These are phyloP conservation scores for Endocalyx cinctus DNA, from an alignment of 2,329 filamentous ascomycete genomes.

Conservation along the genomic window DNA sequence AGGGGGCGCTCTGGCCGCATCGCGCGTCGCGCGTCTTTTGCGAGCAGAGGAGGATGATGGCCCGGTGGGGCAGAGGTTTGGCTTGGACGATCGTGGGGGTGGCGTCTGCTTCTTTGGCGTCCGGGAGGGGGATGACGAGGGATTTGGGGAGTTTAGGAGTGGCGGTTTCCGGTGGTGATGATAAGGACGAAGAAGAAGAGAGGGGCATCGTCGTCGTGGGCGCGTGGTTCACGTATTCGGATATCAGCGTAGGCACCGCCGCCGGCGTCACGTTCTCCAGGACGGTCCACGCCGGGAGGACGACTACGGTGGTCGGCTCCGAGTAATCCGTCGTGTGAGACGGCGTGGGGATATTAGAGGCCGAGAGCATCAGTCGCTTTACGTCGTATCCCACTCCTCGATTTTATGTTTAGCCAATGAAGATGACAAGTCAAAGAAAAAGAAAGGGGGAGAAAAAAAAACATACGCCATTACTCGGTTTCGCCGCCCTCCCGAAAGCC, in stretches of 20 bases:
- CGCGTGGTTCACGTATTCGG: constrained; percentile 61
- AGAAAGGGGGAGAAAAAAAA: constrained; percentile 3
- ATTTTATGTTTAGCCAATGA: constrained; percentile 1
- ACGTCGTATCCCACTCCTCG: background rate
- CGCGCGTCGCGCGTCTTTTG: constrained; percentile 92
- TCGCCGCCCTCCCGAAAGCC: constrained; percentile 56
- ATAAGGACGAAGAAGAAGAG: constrained; percentile 27
- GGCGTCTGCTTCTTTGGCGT: constrained; percentile 22
- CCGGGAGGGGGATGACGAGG: constrained; percentile 27
- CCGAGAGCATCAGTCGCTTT: constrained; percentile 83
- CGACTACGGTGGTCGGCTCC: constrained; percentile 70
- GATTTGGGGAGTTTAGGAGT: constrained; percentile 33
- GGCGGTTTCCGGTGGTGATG: too few species aligned
- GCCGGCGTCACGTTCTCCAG: constrained; percentile 79
- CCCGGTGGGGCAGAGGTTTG: constrained; percentile 73
- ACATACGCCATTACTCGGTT: constrained; percentile 65
- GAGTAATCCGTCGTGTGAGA: constrained; percentile 58
- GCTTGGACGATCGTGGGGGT: constrained; percentile 39
- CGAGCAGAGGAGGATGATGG: constrained; percentile 87
- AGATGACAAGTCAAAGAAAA: background rate
- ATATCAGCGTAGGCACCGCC: constrained; percentile 67
- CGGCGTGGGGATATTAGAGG: constrained; percentile 84
- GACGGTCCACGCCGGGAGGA: constrained; percentile 79
- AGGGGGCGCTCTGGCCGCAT: constrained; percentile 87
- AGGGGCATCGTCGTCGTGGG: constrained; percentile 72